Base-by-base conservation (phyloP, 1,284 basidiomycete species). In the Rhodofomes roseus region DNA sequence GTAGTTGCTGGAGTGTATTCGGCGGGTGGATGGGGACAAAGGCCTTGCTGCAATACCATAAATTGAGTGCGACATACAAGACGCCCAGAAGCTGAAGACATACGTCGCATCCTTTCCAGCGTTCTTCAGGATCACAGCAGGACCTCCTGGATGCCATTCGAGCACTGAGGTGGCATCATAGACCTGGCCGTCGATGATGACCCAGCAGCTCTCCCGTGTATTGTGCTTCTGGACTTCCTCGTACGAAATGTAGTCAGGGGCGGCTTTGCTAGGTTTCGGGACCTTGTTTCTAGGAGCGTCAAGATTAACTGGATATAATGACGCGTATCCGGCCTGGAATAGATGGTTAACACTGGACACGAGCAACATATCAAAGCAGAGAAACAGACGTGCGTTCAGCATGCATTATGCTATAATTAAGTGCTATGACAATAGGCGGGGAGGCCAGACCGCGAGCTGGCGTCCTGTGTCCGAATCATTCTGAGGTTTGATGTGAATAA, bases 81-180 rank as follows among this genome's bases (percentile, higher is more conserved):
- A n/a, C n/a, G n/a, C n/a, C n/a, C n/a, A n/a, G n/a, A n/a, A n/a
- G n/a, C n/a, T n/a, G 40, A 39, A 48, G 9, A 73, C 78, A 65
- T 62, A 78, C 77, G 82, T 82, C n/a, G 79, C 82, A 62, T 86
- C 83, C 63, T 76, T 77, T 9, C 83, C 83, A 2, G 82, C 79
- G 44, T 79, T 75, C 55, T 78, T 76, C 41, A 84, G 65, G 53
- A 86, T 78, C 22, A 81, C 74, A 23, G 73, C 75, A 4, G 74
- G 70, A 7, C 83, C 83, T 23, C 81, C 83, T 0, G 84, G 84
- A 63, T 86, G 84, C 51, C 73, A 67, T 29, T 77, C 75, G 52
- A 85, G 62, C 56, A 85, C 82, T 11, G 76, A 74, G 7, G 83
- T 83, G 41, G 83, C 76, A 57, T 77, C 75, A 60, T 73, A 77